Base-by-base conservation (phyloP, 768 basidiomycete species). In the Hypholoma sublateritium region DNA sequence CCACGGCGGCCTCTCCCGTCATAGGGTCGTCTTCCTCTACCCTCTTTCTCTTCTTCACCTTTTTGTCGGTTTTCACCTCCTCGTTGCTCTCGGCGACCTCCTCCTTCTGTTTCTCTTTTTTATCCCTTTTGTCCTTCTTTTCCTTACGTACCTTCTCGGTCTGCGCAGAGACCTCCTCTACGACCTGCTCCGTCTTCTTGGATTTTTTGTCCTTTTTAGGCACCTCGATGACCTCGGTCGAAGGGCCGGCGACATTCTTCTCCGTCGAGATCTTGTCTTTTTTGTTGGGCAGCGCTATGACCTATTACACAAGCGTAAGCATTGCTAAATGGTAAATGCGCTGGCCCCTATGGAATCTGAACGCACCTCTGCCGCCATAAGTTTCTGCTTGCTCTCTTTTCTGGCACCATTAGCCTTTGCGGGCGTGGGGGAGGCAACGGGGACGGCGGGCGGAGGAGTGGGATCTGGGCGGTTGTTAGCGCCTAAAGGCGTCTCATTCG, bases 401-500 rank as follows among this genome's bases (percentile, higher is more conserved):
- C 9, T 32, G 28, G 28, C 1, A 32, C 9, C 28, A 32, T 32
- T 32, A 5, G 28, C 9, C 28, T 32, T 5, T 32, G 49, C 37
- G 25, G 53, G 51, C 9, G 43, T 28, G 13, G 35, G 32, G n/a
- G n/a, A n/a, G n/a, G n/a, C n/a, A n/a, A 28, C 12, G 25, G 37
- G 37, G 9, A 16, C 17, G 13, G 37, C 7, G 1, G 35, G 45
- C 5, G 54, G 46, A 16, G 52, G 22, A 35, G 51, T 41, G 21
- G 50, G 28, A 8, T 51, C 58, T 57, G 67, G 70, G 47, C 73
- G 73, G 21, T 65, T 78, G 7, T 87, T 83, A 14, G 84, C 79
- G 53, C 90, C 90, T 53, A 93, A 73, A 39, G 89, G 90, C 32
- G 81, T 88, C 65, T 70, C 80, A 63, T 93, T 93, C 64, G 88